A percentile compares a stretch with the other conserved stretches of the same genome.
Evolutionary conservation across 176 grass and related monocot genomes (phyloP).

Genomic region (Elymus sibiricus): DNA sequence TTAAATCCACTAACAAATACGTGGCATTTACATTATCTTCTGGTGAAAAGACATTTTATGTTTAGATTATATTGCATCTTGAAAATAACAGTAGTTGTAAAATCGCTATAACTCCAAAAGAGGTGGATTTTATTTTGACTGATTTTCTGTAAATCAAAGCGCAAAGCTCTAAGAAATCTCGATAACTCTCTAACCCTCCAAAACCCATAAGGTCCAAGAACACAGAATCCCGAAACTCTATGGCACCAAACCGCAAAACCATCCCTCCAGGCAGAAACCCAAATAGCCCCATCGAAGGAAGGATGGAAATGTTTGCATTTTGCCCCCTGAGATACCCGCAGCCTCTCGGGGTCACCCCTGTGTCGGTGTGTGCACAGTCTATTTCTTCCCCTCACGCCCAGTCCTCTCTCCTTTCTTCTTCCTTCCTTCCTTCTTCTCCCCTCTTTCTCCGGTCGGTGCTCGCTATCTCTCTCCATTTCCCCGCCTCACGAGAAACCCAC

Average conservation of each 20-base stretch:
- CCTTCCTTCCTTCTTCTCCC: conserved; percentile 16
- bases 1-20: not conserved
- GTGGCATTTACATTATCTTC: not conserved
- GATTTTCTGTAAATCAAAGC: too few relatives aligned
- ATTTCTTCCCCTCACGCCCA: conserved; percentile 30
- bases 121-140: too few relatives aligned
- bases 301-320: not conserved
- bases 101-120: too few relatives aligned
- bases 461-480: conserved; percentile 20
- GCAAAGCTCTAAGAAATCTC: too few relatives aligned
- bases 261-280: not conserved
- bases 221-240: conserved; percentile 1
- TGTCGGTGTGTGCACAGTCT: not conserved
- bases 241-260: conserved; percentile 13
- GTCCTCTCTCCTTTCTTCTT: conserved; percentile 18
- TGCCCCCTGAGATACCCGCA: not conserved
- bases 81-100: not conserved
- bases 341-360: not conserved
- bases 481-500: conserved; percentile 49
- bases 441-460: conserved; percentile 16
- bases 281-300: conserved; percentile 1
- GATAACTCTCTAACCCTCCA: too few relatives aligned
- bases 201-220: not conserved
- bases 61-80: not conserved
- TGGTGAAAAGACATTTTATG: not conserved